Evolutionary conservation across 805 yeast species (phyloP), one percentile per base, ranked within the genome.

Genomic region (Komagataella phaffii): DNA sequence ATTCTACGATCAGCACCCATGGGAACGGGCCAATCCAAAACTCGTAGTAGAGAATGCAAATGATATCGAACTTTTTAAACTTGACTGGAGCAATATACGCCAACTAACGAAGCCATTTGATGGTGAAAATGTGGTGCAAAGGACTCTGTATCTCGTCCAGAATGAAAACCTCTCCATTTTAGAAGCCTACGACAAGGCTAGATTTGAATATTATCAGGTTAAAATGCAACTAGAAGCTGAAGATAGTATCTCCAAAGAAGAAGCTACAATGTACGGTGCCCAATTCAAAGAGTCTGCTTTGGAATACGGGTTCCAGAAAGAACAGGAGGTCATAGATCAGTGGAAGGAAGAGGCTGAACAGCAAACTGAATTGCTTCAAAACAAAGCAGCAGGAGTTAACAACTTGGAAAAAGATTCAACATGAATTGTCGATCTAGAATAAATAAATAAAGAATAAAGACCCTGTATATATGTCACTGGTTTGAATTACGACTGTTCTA

Each of bases 11-110:
- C 96, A 90, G 64, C 99, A 93, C 67, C 99, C 99, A 6, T 93
- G 99, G 99, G 99, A 93, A 68, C 72, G 90, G 51, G 88, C 98
- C 1, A 78, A 95, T 58, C 96, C 98, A 12, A 87, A 86, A 63
- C 74, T 80, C 24, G 68, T 93, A 57, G 75, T 89, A 48, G 99
- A 93, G 65, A 85, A 81, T 59, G 73, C 75, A 44, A 87, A 85
- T 6, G 71, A 75, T 47, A 44, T 53, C 18, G 88, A 85, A 48
- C 59, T 65, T 45, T 53, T 59, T 2, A 61, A 64, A 6, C 72
- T 73, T 53, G 88, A 93, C 65, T 93, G 99, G 98, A 74, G 83
- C 48, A 73, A 73, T 50, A 76, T 93, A 64, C 76, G 76, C 57
- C 98, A 93, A 65, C 64, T 81, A 36, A 69, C 74, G 47, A 83